Evolutionary conservation across 1,284 basidiomycete genomes (phyloP).

Genomic region (Caloboletus firmus): DNA sequence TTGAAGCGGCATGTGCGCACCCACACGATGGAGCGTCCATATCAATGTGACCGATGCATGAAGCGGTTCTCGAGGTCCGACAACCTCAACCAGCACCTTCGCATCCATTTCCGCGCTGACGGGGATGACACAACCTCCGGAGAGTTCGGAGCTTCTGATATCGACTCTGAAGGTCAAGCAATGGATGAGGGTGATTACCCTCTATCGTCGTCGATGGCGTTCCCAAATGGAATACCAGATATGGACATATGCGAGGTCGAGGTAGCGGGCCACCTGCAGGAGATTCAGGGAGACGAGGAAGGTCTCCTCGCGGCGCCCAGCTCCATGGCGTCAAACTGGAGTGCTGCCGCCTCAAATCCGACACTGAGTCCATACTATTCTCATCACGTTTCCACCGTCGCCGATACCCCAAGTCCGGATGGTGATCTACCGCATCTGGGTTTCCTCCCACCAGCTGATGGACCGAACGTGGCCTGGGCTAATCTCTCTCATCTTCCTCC

Average conservation of each 20-base stretch:
- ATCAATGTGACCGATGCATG: conserved; percentile 67
- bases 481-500: conserved; percentile 26
- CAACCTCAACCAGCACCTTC: conserved; percentile 80
- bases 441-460: conserved; percentile 27
- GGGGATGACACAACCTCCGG: conserved; percentile 29
- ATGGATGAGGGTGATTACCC: conserved; percentile 31
- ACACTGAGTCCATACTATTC: conserved; percentile 27
- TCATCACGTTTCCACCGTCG: conserved; percentile 14
- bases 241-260: conserved; percentile 61
- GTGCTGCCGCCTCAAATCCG: conserved; percentile 5
- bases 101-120: conserved; percentile 65
- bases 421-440: conserved; percentile 25
- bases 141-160: conserved; percentile 27
- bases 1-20: conserved; percentile 84
- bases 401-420: conserved; percentile 21
- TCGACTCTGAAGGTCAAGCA: conserved; percentile 31
- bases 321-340: conserved; percentile 19
- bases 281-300: conserved; percentile 61
- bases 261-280: conserved; percentile 54
- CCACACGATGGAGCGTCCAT: conserved; percentile 88
- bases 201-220: conserved; percentile 26
- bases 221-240: conserved; percentile 37
- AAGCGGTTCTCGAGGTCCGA: conserved; percentile 85
- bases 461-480: conserved; percentile 30
- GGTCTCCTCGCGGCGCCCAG: conserved; percentile 43